Conservation (phyloP, 2,329 filamentous ascomycete genomes). For the Cladosporium sp. region DNA sequence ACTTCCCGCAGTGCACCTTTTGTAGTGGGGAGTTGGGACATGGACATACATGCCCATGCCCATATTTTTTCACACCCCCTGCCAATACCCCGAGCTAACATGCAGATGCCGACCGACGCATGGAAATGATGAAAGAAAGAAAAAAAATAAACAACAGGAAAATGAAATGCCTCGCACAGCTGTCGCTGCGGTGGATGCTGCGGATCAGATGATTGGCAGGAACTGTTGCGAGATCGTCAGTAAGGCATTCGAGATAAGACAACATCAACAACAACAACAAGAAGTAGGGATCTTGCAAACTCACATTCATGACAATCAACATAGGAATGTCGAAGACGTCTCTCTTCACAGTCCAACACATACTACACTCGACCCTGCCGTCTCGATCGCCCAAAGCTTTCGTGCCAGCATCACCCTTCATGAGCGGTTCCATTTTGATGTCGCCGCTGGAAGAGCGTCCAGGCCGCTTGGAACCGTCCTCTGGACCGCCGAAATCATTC, state of each 20-base stretch:
- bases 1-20: too few relatives aligned
- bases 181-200: too few relatives aligned
- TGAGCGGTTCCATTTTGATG: conserved; percentile 26
- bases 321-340: conserved; percentile 98
- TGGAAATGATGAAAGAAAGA: too few relatives aligned
- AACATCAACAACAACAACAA: neutral
- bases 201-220: conserved; percentile 14
- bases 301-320: conserved; percentile 96
- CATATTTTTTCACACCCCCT: too few relatives aligned
- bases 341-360: conserved; percentile 94
- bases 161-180: too few relatives aligned
- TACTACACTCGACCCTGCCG: conserved; percentile 89
- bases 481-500: conserved; percentile 45
- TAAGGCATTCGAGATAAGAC: too few relatives aligned
- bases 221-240: conserved; percentile 14
- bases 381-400: conserved; percentile 73
- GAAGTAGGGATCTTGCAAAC: conserved; percentile 36
- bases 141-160: too few relatives aligned
- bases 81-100: too few relatives aligned
- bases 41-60: too few relatives aligned
- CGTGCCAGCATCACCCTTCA: conserved; percentile 68
- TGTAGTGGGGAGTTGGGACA: too few relatives aligned
- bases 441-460: conserved; percentile 19
- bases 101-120: too few relatives aligned
- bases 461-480: conserved; percentile 24